Evolutionary conservation across 73 alveolate species (phyloP).

Genomic region (Durusdinium trenchii): DNA sequence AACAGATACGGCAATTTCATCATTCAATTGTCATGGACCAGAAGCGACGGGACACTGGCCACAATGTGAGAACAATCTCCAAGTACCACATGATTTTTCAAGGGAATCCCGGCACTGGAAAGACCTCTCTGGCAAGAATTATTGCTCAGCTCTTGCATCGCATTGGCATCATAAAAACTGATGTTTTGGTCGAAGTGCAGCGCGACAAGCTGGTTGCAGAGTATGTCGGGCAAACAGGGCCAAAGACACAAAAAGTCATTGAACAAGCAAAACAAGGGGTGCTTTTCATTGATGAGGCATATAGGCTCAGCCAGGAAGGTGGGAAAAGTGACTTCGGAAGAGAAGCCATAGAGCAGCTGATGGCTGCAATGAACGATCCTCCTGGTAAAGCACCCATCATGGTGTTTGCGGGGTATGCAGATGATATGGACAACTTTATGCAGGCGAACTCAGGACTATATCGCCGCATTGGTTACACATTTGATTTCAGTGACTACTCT

Average conservation of each 20-base stretch:
- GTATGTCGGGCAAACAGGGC: conserved; percentile 75
- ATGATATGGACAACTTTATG: conserved; percentile 59
- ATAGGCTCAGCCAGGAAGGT: conserved; percentile 46
- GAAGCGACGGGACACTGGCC: conserved; percentile 62
- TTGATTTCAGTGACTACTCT: conserved; percentile 35
- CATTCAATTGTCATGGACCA: conserved; percentile 69
- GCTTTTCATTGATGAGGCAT: conserved; percentile 87
- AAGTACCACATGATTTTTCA: conserved; percentile 85
- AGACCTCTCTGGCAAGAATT: conserved; percentile 62
- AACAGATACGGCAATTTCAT: conserved; percentile 75
- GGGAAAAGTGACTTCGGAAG: conserved; percentile 65
- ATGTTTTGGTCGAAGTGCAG: conserved; percentile 47
- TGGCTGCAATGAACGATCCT: conserved; percentile 57
- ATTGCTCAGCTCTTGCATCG: conserved; percentile 62
- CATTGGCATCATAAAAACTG: conserved; percentile 50
- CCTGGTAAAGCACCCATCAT: conserved; percentile 69
- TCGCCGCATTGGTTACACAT: conserved; percentile 56
- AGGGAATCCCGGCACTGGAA: conserved; percentile 88
- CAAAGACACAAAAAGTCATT: conserved; percentile 62
- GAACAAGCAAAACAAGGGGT: conserved; percentile 70
- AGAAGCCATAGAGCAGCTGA: conserved; percentile 72
- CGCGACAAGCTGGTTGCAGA: conserved; percentile 62
- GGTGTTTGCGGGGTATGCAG: conserved; percentile 56
- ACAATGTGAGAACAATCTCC: conserved; percentile 28
- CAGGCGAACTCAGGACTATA: conserved; percentile 67